These are phyloP conservation scores for Phoma herbarum DNA, from an alignment of 2,329 filamentous ascomycete species.

Conservation along the genomic window DNA sequence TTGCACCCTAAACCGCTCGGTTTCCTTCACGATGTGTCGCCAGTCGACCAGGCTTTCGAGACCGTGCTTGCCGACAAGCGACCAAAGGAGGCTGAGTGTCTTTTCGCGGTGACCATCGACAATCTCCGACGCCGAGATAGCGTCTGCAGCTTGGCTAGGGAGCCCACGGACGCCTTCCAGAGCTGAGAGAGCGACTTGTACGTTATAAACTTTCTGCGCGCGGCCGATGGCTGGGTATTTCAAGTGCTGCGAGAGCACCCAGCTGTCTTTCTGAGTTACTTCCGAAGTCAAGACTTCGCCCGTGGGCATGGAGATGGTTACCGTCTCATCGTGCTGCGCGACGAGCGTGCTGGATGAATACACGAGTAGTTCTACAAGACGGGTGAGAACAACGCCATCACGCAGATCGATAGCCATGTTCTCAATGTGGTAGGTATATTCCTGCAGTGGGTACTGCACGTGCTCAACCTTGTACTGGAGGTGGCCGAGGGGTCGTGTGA, in stretches of 20 bases:
- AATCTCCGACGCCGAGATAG: conserved; percentile 65
- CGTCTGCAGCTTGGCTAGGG: conserved; percentile 51
- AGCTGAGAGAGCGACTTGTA: conserved; percentile 65
- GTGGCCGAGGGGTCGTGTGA: conserved; percentile 63
- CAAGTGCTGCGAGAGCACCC: conserved; percentile 64
- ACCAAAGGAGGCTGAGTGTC: conserved; percentile 68
- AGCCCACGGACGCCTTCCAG: conserved; percentile 57
- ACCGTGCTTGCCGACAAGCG: conserved; percentile 65
- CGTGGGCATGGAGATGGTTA: conserved; percentile 58
- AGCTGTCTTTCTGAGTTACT: conserved; percentile 48
- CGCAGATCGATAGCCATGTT: conserved; percentile 71
- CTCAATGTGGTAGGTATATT: conserved; percentile 65
- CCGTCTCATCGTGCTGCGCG: conserved; percentile 47
- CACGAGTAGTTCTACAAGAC: conserved; percentile 66
- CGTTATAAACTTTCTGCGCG: conserved; percentile 67
- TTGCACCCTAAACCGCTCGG: conserved; percentile 52
- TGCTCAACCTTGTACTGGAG: conserved; percentile 65
- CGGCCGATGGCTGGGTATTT: conserved; percentile 66
- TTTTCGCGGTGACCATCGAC: conserved; percentile 72
- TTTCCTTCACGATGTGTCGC: conserved; percentile 63
- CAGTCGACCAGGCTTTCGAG: conserved; percentile 64
- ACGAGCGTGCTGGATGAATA: conserved; percentile 49
- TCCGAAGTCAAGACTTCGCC: conserved; percentile 55
- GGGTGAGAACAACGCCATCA: conserved; percentile 67
- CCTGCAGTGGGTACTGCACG: conserved; percentile 65